Evolutionary conservation across 441 rosid species (phyloP).

Genomic region (Erodium moschatum): DNA sequence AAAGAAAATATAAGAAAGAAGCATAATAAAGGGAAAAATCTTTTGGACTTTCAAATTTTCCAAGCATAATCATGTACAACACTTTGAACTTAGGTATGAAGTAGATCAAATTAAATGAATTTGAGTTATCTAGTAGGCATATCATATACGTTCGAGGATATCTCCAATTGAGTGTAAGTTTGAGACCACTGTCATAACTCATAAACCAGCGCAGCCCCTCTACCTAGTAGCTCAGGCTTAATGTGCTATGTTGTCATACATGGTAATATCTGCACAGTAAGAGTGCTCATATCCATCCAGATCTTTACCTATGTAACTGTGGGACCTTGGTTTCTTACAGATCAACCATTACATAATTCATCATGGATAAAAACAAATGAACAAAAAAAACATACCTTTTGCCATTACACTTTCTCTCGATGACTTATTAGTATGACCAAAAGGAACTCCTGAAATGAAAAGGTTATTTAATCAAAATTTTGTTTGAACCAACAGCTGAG

Average conservation of each 20-base stretch:
- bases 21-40: too few relatives aligned
- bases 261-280: not conserved
- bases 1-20: not conserved
- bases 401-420: conserved; percentile 72
- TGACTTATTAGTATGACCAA: conserved; percentile 67
- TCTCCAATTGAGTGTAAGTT: not conserved
- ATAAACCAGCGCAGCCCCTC: not conserved
- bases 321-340: conserved; percentile 10
- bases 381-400: conserved; percentile 64
- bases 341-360: conserved; percentile 18
- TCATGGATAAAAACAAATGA: conserved; percentile 15
- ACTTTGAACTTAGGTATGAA: not conserved
- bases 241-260: not conserved
- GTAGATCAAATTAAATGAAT: not conserved
- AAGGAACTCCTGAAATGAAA: conserved; percentile 87
- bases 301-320: not conserved
- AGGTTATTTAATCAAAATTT: conserved; percentile 34
- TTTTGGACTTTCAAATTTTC: too few relatives aligned
- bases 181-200: not conserved
- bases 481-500: too few relatives aligned
- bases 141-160: not conserved
- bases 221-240: not conserved
- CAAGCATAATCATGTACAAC: too few relatives aligned
- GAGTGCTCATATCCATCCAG: not conserved
- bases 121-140: not conserved